Base-by-base conservation (phyloP, 306 rosid species). In the Begonia masoniana region DNA sequence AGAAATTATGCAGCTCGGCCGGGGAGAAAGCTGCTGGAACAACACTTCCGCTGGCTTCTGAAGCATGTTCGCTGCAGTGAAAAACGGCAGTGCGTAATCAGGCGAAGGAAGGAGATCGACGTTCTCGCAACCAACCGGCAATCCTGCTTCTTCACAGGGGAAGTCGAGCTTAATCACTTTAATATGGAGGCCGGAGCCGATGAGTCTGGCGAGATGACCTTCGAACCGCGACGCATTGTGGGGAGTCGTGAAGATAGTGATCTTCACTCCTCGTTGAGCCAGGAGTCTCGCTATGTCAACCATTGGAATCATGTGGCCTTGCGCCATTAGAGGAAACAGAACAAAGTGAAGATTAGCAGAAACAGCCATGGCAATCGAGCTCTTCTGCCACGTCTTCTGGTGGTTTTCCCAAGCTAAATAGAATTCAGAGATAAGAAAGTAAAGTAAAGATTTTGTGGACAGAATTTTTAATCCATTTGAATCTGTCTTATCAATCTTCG, bases 41-140 rank as follows among this genome's bases (percentile, higher is more conserved):
- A 69, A 10, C 10, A 65, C 41, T 17, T 74, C 81, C 0, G 71
- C 81, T 1, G 70, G 76, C 14, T 68, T 50, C 10, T 68, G 74
- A 0, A 85, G 66, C 47, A 65, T 50, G 41, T 47, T 52, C 1
- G 35, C 35, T 41, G 78, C 71, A 0, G 3, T 12, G 51, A 53
- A 74, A 59, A 84, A 71, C 7, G 47, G 46, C 11, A 4, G 4
- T 2, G 15, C 58, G 60, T 73, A 41, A 10, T 50, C 52, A 59
- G 59, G 41, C 10, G 89, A 78, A 59, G 85, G 88, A 0, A 81
- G 47, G 75, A 67, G 65, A 59, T 84, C 89, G 3, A 76, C 46
- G 74, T 71, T 84, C 58, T 84, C 88, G 35, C 83, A 81, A 4
- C 83, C 83, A 13, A 71, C 10, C 5, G 94, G 94, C 7, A 78